Evolutionary conservation across 208 protist genomes (phyloP).

Genomic region (Vickermania ingenoplastis): DNA sequence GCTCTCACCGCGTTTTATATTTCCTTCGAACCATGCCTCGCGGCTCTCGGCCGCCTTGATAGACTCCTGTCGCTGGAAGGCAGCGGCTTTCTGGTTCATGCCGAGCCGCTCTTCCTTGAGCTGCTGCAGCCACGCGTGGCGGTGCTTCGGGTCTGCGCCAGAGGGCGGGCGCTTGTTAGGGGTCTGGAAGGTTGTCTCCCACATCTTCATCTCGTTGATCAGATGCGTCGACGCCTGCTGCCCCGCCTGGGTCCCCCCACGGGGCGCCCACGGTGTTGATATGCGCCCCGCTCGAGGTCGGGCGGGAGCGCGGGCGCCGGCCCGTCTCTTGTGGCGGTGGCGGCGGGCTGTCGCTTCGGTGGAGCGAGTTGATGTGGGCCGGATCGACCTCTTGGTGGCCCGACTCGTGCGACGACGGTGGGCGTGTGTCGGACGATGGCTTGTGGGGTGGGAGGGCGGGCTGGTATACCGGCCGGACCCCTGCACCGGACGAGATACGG

Average conservation of each 20-base stretch:
- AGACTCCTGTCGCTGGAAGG: constrained; percentile 15
- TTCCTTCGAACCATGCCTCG: constrained; percentile 13
- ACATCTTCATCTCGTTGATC: constrained; percentile 31
- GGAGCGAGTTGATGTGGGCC: too few species aligned
- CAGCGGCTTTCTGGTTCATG: constrained; percentile 21
- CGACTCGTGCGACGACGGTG: constrained; percentile 1
- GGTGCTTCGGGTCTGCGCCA: constrained; percentile 14
- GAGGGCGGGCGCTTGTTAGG: constrained; percentile 19
- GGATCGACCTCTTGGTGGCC: too few species aligned
- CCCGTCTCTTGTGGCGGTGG: not conserved
- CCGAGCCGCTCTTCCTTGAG: constrained; percentile 13
- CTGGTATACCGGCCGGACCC: too few species aligned
- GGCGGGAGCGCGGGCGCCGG: not conserved
- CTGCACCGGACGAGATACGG: too few species aligned
- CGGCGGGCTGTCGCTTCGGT: too few species aligned
- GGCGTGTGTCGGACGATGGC: not conserved
- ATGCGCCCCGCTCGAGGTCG: not conserved
- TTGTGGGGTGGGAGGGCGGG: not conserved
- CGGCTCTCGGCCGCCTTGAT: constrained; percentile 16
- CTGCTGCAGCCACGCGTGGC: constrained; percentile 27
- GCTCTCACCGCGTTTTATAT: constrained; percentile 12
- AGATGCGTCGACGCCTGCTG: constrained; percentile 14
- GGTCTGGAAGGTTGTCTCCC: constrained; percentile 19
- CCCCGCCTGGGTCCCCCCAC: not conserved
- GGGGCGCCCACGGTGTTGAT: not conserved